phyloP scores from a whole-genome alignment of 768 basidiomycete species.

The Termitomyces heimii region DNA sequence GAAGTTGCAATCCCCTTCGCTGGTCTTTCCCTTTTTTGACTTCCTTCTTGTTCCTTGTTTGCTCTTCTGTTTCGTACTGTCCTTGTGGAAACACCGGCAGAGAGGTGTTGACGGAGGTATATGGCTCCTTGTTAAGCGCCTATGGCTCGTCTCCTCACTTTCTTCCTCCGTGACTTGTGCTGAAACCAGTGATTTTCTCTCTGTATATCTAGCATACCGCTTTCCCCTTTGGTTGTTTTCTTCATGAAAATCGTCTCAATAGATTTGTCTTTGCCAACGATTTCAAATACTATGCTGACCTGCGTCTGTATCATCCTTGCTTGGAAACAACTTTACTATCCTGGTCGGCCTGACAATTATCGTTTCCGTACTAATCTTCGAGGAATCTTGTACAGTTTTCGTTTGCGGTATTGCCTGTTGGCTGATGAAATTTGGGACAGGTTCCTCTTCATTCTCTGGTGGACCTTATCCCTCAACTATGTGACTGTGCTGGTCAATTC shows the following conservation, averaged over 20 bases:
- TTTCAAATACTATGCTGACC: neutral
- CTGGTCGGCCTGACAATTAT: neutral
- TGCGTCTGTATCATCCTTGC: neutral
- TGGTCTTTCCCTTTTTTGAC: too few relatives aligned
- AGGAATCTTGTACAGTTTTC: neutral
- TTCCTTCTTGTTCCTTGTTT: too few relatives aligned
- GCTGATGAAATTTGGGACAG: neutral
- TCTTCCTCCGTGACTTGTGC: neutral
- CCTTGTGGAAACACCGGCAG: too few relatives aligned
- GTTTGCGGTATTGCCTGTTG: neutral
- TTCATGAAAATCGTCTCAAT: neutral
- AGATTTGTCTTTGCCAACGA: neutral
- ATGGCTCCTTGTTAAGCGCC: too few relatives aligned
- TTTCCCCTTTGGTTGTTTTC: neutral
- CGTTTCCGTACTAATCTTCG: neutral
- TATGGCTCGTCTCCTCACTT: too few relatives aligned
- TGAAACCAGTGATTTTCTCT: neutral
- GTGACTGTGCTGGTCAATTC: neutral
- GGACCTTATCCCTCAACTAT: neutral
- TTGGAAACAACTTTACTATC: neutral
- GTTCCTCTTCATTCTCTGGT: neutral
- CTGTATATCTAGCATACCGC: neutral
- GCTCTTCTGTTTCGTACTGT: too few relatives aligned
- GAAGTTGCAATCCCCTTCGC: neutral
- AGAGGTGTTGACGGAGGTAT: too few relatives aligned